Base-by-base conservation (phyloP, 495 filamentous ascomycete species). In the Aspergillus mulundensis region DNA sequence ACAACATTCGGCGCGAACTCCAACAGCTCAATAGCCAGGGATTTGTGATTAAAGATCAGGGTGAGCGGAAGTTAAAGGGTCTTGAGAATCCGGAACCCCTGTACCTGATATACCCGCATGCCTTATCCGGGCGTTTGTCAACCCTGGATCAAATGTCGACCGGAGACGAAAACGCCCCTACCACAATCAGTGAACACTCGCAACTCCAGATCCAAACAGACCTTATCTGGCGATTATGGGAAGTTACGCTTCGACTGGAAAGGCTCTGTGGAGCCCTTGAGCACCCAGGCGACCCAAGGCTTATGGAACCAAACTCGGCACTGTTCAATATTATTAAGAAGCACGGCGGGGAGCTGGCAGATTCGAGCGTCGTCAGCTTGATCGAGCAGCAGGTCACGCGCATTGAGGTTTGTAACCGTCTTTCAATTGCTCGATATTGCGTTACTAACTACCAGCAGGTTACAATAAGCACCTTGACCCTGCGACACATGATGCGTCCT, bases 61-160 rank as follows among this genome's bases (percentile, higher is more conserved):
- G 94, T 19, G 89, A 96, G 64, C 84, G 85, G 40, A 96, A 94
- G 63, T 76, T 99, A 32, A 99, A 99, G 68, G 94, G 94, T 2
- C 82, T 99, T 7, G 94, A 99, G 66, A 99, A 99, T 68, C 94
- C 95, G 5, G 94, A 99, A 68, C 85, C 89, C 50, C 85, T 99
- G 50, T 96, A 93, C 67, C 83, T 95, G 36, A 89, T 97, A 66
- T 97, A 95, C 67, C 92, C 94, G 1, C 89, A 93, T 61, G 77
- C 86, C 11, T 81, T 99, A 15, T 84, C 87, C n/a, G 91, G 91
- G 42, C 85, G 94, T 69, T 84, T 84, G 71, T 84, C 65, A 53
- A 82, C 72, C 46, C 79, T 84, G 61, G 84, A 85, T 42, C 68
- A 75, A 16, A 61, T 70, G n/a, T 63, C 66, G 10, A 62, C 67